phyloP scores from a whole-genome alignment of 2,329 filamentous ascomycete genomes.

The Fusarium fracticaudum region DNA sequence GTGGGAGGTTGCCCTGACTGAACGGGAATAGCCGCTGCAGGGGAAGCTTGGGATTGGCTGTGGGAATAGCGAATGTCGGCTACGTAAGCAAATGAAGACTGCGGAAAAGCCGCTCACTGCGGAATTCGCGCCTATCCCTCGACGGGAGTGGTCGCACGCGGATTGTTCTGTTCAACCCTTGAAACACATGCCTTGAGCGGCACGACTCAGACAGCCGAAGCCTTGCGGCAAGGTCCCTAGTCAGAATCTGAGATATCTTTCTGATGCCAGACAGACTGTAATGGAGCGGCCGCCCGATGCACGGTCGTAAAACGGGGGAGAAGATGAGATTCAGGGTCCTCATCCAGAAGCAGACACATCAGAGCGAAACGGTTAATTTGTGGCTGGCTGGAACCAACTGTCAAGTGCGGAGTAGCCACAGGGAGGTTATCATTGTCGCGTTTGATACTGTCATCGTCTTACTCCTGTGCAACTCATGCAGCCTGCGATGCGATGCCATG shows the following conservation, averaged over 20 bases:
- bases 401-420: neutral
- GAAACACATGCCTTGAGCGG: slow-evolving; percentile 17
- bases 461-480: slow-evolving; percentile 9
- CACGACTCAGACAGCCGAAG: slow-evolving; percentile 28
- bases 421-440: neutral
- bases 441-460: slow-evolving; percentile 12
- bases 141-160: slow-evolving; percentile 11
- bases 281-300: slow-evolving; percentile 25
- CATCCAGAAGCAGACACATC: neutral
- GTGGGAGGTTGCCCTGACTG: slow-evolving; percentile 8
- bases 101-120: slow-evolving; percentile 26
- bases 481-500: neutral
- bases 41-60: slow-evolving; percentile 1
- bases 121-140: slow-evolving; percentile 34
- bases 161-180: neutral
- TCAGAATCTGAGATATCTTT: slow-evolving; percentile 1
- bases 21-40: slow-evolving; percentile 25
- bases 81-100: slow-evolving; percentile 27
- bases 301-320: neutral
- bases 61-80: neutral
- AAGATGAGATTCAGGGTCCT: slow-evolving; percentile 25
- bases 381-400: slow-evolving; percentile 21
- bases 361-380: slow-evolving; percentile 5
- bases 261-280: neutral
- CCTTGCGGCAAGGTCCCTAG: neutral